Evolutionary conservation across 2,329 filamentous ascomycete genomes (phyloP).

Genomic region (Cephalotrichum gorgonifer): DNA sequence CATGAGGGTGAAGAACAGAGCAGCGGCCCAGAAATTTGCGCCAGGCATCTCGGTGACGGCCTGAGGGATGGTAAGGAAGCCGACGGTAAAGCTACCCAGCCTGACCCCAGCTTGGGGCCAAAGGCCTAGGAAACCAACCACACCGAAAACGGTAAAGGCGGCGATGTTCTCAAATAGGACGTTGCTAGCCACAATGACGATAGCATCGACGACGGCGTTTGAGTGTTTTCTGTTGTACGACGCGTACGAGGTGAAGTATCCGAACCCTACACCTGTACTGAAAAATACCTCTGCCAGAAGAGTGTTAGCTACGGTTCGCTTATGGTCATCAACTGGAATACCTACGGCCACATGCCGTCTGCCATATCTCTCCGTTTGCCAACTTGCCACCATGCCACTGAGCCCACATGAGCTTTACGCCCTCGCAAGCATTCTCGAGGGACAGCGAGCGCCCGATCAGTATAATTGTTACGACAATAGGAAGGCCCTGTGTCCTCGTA

Average conservation of each 20-base stretch:
- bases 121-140: slow-evolving; percentile 35
- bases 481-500: too few species aligned
- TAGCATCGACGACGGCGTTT: slow-evolving; percentile 48
- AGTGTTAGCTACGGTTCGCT: too few species aligned
- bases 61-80: slow-evolving; percentile 46
- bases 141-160: slow-evolving; percentile 39
- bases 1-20: slow-evolving; percentile 47
- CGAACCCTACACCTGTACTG: slow-evolving; percentile 47
- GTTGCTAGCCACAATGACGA: slow-evolving; percentile 44
- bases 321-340: too few species aligned
- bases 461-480: slow-evolving; percentile 45
- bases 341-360: slow-evolving; percentile 49
- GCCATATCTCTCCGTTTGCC: slow-evolving; percentile 41
- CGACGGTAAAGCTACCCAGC: slow-evolving; percentile 45
- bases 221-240: slow-evolving; percentile 47
- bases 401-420: slow-evolving; percentile 35
- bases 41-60: slow-evolving; percentile 47
- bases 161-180: slow-evolving; percentile 45
- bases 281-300: slow-evolving; percentile 53
- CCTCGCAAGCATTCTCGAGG: slow-evolving; percentile 40
- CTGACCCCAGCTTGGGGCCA: slow-evolving; percentile 24
- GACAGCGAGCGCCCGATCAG: slow-evolving; percentile 43
- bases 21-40: slow-evolving; percentile 47
- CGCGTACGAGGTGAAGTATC: slow-evolving; percentile 48
- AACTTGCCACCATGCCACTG: slow-evolving; percentile 39